Base-by-base conservation (phyloP, 768 basidiomycete species). In the Pulveroboletus ravenelii region DNA sequence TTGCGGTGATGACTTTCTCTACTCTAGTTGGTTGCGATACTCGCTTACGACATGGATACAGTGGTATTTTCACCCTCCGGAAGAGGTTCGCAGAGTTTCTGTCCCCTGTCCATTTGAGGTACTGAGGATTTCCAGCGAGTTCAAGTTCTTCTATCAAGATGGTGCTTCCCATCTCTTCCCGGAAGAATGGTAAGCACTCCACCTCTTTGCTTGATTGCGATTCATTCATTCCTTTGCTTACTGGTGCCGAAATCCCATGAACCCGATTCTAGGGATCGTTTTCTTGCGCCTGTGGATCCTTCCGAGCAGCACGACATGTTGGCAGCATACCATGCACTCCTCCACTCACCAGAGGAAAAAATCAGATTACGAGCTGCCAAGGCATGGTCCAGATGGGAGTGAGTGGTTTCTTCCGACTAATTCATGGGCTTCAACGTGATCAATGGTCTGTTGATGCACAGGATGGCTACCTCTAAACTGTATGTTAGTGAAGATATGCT, bases 371-470 rank as follows among this genome's bases (percentile, higher is more conserved):
- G 51, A 7, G 92, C 91, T 10, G 91, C 91, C 4, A 87, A 79
- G 60, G 89, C 89, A 3, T 94, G 92, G 91, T 73, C 85, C 17
- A 88, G 85, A 64, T 95, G 89, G 89, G 93, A 94, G 89, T 89
- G 59, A 62, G 89, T 77, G 20, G 6, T 41, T 15, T 31, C 23
- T 43, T 31, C 20, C n/a, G 10, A n/a, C 32, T 10, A 10, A 6
- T 34, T 31, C 15, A 18, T 5, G n/a, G 2, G 36, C n/a, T 34
- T 57, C 15, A 18, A 29, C 44, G 2, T 31, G 42, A 13, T 35
- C 14, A 17, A 50, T 37, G 42, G 23, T 45, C 39, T 32, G 14
- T 53, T 18, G 10, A 49, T 15, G 8, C 23, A 38, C 51, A 93
- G 89, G 68, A 93, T 94, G 90, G 72, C 76, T 34, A 95, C 93